Conservation (phyloP, 2,329 filamentous ascomycete genomes). For the Passalora sequoiae region DNA sequence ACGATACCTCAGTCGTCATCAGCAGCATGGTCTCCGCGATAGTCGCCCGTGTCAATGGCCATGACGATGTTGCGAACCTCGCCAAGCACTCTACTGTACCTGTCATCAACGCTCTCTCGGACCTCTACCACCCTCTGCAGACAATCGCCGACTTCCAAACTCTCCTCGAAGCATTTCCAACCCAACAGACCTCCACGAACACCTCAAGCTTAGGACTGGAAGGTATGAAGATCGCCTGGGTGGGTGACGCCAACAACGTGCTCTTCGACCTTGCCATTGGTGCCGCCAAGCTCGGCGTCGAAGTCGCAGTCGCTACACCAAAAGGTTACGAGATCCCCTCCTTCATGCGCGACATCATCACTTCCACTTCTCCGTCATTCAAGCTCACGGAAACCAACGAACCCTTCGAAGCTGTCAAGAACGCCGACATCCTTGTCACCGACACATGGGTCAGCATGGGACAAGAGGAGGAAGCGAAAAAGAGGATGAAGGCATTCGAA, state of each 20-base stretch:
- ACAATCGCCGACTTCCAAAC: conserved; percentile 92
- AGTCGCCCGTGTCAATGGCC: conserved; percentile 49
- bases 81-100: conserved; percentile 47
- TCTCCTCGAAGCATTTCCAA: conserved; percentile 69
- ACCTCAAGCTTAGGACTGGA: conserved; percentile 60
- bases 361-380: conserved; percentile 43
- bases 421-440: conserved; percentile 85
- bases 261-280: conserved; percentile 88
- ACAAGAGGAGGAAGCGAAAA: conserved; percentile 77
- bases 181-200: conserved; percentile 28
- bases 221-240: conserved; percentile 88
- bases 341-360: conserved; percentile 68
- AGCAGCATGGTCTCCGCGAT: conserved; percentile 61
- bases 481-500: conserved; percentile 72
- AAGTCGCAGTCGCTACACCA: conserved; percentile 83
- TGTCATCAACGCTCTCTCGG: conserved; percentile 62
- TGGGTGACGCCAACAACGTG: conserved; percentile 96
- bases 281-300: conserved; percentile 78
- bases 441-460: conserved; percentile 99
- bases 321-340: conserved; percentile 75
- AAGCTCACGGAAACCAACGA: conserved; percentile 65
- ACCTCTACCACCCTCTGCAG: conserved; percentile 90
- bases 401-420: conserved; percentile 78
- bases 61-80: conserved; percentile 46
- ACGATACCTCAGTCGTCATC: conserved; percentile 85